Base-by-base conservation (phyloP, 1,284 basidiomycete genomes). In the Boletellus dicymbophilus region DNA sequence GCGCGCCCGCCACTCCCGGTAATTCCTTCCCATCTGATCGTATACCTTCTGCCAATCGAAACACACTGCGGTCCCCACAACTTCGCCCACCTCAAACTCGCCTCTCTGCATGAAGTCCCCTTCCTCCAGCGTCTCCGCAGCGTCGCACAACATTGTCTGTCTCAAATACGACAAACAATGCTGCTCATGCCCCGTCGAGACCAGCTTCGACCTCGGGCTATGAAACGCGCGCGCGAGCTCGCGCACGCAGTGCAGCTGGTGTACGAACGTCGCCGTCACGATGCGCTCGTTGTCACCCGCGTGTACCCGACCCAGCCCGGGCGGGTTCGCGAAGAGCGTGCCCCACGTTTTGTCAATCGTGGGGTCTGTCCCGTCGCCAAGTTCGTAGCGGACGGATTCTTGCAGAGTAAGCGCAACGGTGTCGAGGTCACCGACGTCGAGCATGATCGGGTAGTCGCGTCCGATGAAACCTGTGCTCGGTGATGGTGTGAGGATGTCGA, bases 31-130 rank as follows among this genome's bases (percentile, higher is more conserved):
- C 44, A 52, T 51, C 10, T 13, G 28, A 4, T 18, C 18, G 16
- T 53, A 53, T 41, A 37, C 51, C 26, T 34, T 28, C 31, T 51
- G 48, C 51, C 51, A 53, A 26, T 53, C 51, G 36, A 36, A 51
- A 21, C 51, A 53, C 26, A 53, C 40, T 9, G 28, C 27, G 3
- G 42, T 53, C 7, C 44, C 49, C 6, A 44, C 40, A n/a, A 39
- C 22, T 31, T 37, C 39, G 34, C 46, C 49, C 9, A 51, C 26
- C 16, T 53, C 44, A 23, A 53, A 43, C n/a, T n/a, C n/a, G 25
- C 52, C 23, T 22, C 49, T 53, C 40, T 20, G n/a, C 49, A 40
- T 52, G 21, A 53, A 53, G 15, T 53, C 52, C 2, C 52, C 52
- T 21, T 53, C 52, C 36, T 52, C 49, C 31, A 53, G 23, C 12